Evolutionary conservation across 2,329 filamentous ascomycete genomes (phyloP).

Genomic region (Exophiala calicioides): DNA sequence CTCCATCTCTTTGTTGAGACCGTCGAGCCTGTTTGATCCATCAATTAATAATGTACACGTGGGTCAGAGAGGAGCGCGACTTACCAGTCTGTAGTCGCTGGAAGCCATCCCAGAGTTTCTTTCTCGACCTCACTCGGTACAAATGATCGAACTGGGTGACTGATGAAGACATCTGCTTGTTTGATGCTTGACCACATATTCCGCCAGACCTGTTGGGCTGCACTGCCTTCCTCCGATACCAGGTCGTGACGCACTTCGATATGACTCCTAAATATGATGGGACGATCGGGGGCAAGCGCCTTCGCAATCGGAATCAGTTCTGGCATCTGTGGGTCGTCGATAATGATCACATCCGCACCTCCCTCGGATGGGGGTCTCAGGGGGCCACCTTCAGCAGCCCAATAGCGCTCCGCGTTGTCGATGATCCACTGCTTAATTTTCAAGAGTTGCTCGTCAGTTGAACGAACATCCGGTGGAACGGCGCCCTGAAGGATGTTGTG

Average conservation of each 20-base stretch:
- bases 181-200: conserved; percentile 74
- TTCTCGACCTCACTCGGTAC: conserved; percentile 68
- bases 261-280: conserved; percentile 78
- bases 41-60: conserved; percentile 5
- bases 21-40: conserved; percentile 62
- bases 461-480: conserved; percentile 63
- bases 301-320: conserved; percentile 75
- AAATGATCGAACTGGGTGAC: conserved; percentile 74
- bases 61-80: conserved; percentile 21
- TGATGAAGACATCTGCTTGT: conserved; percentile 75
- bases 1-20: conserved; percentile 73
- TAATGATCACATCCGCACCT: conserved; percentile 73
- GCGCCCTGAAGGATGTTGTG: conserved; percentile 88
- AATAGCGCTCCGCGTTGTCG: conserved; percentile 73
- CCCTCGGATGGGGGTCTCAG: conserved; percentile 65
- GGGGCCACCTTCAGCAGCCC: conserved; percentile 68
- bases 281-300: conserved; percentile 67
- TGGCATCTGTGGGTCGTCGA: conserved; percentile 86
- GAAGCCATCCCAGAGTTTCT: conserved; percentile 71
- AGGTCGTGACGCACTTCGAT: conserved; percentile 80
- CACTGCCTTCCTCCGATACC: conserved; percentile 61
- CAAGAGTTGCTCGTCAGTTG: conserved; percentile 62
- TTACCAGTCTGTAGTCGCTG: conserved; percentile 77
- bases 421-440: conserved; percentile 70
- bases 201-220: conserved; percentile 72